phyloP scores from a whole-genome alignment of 768 basidiomycete genomes.

The Auriscalpium microsporum region DNA sequence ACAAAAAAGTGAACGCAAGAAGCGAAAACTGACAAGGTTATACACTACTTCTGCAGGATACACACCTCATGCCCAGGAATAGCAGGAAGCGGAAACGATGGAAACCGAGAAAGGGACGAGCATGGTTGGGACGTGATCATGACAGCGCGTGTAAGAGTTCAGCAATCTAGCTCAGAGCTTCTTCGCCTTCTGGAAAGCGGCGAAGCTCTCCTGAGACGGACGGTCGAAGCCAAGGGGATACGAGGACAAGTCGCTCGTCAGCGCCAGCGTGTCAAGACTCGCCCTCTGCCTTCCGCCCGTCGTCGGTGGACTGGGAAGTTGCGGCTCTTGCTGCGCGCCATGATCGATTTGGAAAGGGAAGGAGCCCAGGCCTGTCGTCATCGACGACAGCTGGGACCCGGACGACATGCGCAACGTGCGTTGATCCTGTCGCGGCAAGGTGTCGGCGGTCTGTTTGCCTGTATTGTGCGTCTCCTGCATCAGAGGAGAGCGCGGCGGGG shows the following conservation, averaged over 20 bases:
- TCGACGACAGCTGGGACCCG: constrained; percentile 67
- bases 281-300: constrained; percentile 52
- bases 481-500: constrained; percentile 68
- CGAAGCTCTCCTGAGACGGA: constrained; percentile 6
- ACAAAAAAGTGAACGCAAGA: background rate
- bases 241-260: constrained; percentile 77
- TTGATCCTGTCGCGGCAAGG: constrained; percentile 27
- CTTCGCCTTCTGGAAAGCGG: background rate
- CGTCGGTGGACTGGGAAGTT: background rate
- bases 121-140: background rate
- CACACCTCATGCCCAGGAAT: background rate
- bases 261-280: constrained; percentile 76
- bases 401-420: constrained; percentile 64
- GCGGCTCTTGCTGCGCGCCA: constrained; percentile 22
- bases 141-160: background rate
- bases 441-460: background rate
- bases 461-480: constrained; percentile 35
- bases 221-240: constrained; percentile 70
- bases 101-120: background rate
- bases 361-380: constrained; percentile 72
- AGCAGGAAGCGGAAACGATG: background rate
- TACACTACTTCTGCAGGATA: background rate
- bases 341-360: constrained; percentile 85
- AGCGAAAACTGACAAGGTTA: background rate
- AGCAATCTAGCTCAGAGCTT: background rate